Evolutionary conservation across 306 rosid genomes (phyloP).

Genomic region (Cyclanthera cordifolia): DNA sequence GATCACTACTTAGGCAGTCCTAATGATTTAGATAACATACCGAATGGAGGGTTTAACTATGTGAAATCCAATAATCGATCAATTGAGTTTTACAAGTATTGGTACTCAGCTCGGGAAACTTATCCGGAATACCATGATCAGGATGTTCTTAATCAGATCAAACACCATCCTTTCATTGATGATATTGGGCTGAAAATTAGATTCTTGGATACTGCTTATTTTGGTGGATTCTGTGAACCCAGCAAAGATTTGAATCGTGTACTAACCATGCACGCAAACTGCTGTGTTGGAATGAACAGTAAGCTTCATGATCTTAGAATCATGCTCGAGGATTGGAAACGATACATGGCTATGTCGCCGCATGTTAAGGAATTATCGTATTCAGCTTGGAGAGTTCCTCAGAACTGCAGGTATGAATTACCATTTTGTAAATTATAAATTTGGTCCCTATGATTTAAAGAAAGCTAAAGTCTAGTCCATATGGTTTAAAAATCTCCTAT

Average conservation of each 20-base stretch:
- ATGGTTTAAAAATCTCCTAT: too few relatives aligned
- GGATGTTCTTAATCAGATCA: conserved; percentile 85
- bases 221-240: conserved; percentile 96
- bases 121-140: conserved; percentile 89
- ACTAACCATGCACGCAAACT: conserved; percentile 95
- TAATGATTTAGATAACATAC: conserved; percentile 53
- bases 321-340: conserved; percentile 83
- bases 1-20: conserved; percentile 64
- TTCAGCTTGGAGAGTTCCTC: conserved; percentile 79
- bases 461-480: too few relatives aligned
- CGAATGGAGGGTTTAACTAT: conserved; percentile 84
- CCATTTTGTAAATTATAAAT: too few relatives aligned
- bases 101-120: conserved; percentile 66
- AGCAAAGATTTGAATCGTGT: conserved; percentile 85
- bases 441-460: too few relatives aligned
- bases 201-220: conserved; percentile 77
- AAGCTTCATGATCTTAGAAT: conserved; percentile 82
- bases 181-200: conserved; percentile 53
- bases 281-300: conserved; percentile 71
- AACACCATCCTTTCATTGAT: conserved; percentile 43
- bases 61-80: conserved; percentile 78
- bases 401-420: conserved; percentile 54
- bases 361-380: conserved; percentile 41
- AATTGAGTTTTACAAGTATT: conserved; percentile 68
- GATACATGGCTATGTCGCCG: conserved; percentile 56